Evolutionary conservation across 2,329 filamentous ascomycete genomes (phyloP).

Genomic region (Penicillium sp.): DNA sequence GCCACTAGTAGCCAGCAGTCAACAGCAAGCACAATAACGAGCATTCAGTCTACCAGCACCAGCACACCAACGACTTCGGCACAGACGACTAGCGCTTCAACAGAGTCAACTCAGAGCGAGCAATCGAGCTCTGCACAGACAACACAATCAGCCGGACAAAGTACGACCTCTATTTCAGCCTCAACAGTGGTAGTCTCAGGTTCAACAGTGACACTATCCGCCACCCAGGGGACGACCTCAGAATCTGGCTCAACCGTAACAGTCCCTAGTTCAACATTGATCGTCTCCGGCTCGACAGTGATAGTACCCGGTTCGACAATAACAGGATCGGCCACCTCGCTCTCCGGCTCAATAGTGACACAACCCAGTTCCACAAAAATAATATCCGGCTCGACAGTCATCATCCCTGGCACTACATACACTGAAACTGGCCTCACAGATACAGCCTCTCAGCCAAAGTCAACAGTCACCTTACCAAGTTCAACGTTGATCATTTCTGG

Average conservation of each 20-base stretch:
- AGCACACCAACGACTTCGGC: background rate
- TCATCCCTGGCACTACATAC: background rate
- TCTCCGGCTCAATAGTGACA: background rate
- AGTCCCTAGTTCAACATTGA: background rate
- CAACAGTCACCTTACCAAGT: background rate
- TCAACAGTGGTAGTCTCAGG: background rate
- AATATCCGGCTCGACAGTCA: conserved; percentile 3
- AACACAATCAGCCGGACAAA: background rate
- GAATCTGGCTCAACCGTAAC: background rate
- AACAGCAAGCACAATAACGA: background rate
- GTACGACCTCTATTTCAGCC: background rate
- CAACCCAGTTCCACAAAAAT: background rate
- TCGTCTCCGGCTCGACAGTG: background rate
- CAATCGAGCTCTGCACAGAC: background rate
- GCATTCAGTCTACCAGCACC: background rate
- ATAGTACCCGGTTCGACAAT: background rate
- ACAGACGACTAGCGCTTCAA: background rate
- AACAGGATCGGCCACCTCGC: background rate
- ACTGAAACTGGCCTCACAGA: background rate
- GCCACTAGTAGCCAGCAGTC: background rate
- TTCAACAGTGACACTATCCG: background rate
- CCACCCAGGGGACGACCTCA: no score
- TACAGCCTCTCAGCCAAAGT: background rate
- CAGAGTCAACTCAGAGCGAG: background rate
- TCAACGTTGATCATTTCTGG: background rate